Percentiles rank a stretch among this genome's conserved stretches.
Conservation (phyloP, 306 rosid species). For the Lotus japonicus region DNA sequence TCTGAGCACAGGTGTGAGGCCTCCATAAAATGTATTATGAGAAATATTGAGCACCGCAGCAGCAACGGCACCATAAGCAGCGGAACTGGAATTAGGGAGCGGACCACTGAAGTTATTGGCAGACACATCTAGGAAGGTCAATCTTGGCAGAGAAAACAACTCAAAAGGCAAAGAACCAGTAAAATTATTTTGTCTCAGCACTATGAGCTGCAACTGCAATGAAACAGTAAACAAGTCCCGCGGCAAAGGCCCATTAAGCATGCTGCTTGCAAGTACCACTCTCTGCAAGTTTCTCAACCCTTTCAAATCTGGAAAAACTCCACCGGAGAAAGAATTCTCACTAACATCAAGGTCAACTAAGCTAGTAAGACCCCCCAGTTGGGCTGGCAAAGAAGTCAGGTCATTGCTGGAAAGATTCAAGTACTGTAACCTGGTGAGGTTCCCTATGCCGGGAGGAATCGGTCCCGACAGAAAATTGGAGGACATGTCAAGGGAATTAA, state of each 20-base stretch:
- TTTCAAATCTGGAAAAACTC: constrained; percentile 43
- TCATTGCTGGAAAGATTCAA: constrained; percentile 70
- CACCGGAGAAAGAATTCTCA: constrained; percentile 49
- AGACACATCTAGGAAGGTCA: constrained; percentile 62
- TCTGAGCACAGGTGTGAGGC: constrained; percentile 38
- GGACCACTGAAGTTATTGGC: constrained; percentile 58
- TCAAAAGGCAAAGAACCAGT: constrained; percentile 48
- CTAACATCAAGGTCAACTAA: constrained; percentile 86
- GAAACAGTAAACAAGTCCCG: constrained; percentile 32
- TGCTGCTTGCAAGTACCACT: constrained; percentile 45
- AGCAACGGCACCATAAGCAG: constrained; percentile 19
- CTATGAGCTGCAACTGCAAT: constrained; percentile 44
- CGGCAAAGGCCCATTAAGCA: constrained; percentile 49
- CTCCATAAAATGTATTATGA: constrained; percentile 63
- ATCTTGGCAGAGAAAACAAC: constrained; percentile 56
- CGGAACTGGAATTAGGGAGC: constrained; percentile 53
- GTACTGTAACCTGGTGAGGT: constrained; percentile 48
- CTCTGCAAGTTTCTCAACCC: constrained; percentile 53
- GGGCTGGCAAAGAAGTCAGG: constrained; percentile 54
- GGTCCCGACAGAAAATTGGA: constrained; percentile 53
- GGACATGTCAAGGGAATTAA: constrained; percentile 63
- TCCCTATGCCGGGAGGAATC: constrained; percentile 48
- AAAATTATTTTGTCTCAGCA: constrained; percentile 50
- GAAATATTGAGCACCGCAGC: constrained; percentile 50
- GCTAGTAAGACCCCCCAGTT: constrained; percentile 52